A percentile compares a stretch with the other conserved stretches of the same genome.
phyloP scores from a whole-genome alignment of 192 early-diverging fungal genomes.

The Chytriomyces sp. region DNA sequence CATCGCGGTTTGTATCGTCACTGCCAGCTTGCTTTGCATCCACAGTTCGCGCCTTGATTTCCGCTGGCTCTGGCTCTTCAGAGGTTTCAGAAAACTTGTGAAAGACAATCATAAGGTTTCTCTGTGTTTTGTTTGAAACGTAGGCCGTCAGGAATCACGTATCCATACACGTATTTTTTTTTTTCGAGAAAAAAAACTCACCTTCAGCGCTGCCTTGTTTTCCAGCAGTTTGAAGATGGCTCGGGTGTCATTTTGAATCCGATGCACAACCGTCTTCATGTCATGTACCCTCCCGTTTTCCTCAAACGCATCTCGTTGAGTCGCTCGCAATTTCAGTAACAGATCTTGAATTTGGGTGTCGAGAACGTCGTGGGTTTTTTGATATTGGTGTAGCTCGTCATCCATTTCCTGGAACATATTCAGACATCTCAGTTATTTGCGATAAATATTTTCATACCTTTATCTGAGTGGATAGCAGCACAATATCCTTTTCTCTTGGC shows the following conservation, averaged over 20 bases:
- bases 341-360: slow-evolving; percentile 53
- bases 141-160: not conserved
- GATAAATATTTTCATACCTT: slow-evolving; percentile 38
- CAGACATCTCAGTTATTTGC: not conserved
- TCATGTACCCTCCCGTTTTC: slow-evolving; percentile 39
- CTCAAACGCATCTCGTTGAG: slow-evolving; percentile 39
- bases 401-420: slow-evolving; percentile 59
- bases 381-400: slow-evolving; percentile 54
- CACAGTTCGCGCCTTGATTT: not conserved
- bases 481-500: slow-evolving; percentile 59
- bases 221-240: slow-evolving; percentile 32
- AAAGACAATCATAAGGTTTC: slow-evolving; percentile 26
- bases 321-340: slow-evolving; percentile 51
- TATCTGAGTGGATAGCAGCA: slow-evolving; percentile 48
- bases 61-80: slow-evolving; percentile 7
- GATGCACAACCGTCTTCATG: slow-evolving; percentile 35
- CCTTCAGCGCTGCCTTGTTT: slow-evolving; percentile 45
- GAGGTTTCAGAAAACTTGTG: slow-evolving; percentile 38
- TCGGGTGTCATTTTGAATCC: slow-evolving; percentile 51
- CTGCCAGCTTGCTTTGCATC: not conserved
- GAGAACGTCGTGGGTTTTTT: slow-evolving; percentile 45
- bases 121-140: slow-evolving; percentile 7
- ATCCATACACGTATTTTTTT: not conserved
- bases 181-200: not conserved
- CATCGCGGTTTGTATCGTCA: slow-evolving; percentile 17